Conservation (phyloP, 1,139 yeast genomes). For the Lodderomyces elongisporus region DNA sequence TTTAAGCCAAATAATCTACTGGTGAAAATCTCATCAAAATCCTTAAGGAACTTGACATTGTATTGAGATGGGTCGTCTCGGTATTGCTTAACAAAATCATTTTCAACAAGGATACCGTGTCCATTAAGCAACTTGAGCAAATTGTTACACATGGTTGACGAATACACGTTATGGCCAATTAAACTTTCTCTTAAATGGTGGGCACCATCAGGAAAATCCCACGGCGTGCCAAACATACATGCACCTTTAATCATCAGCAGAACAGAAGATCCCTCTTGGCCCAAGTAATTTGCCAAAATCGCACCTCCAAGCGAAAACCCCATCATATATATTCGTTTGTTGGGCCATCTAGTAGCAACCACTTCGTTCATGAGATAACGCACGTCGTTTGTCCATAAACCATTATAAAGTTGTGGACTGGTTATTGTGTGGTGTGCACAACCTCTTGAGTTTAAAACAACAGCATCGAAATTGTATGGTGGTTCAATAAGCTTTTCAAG, state of each 20-base stretch:
- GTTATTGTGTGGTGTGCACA: slow-evolving; percentile 57
- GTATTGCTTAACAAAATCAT: slow-evolving; percentile 26
- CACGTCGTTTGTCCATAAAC: slow-evolving; percentile 59
- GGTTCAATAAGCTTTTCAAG: slow-evolving; percentile 29
- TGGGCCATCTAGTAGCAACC: slow-evolving; percentile 42
- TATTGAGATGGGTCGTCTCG: slow-evolving; percentile 30
- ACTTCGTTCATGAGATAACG: slow-evolving; percentile 48
- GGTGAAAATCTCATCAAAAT: slow-evolving; percentile 52
- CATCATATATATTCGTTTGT: slow-evolving; percentile 44
- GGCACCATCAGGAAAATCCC: slow-evolving; percentile 52
- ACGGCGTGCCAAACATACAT: slow-evolving; percentile 49
- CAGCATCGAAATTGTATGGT: slow-evolving; percentile 43
- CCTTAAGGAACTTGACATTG: slow-evolving; percentile 27
- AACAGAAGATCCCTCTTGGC: slow-evolving; percentile 41
- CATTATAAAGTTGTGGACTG: slow-evolving; percentile 55
- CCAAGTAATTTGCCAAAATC: slow-evolving; percentile 51
- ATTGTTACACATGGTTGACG: slow-evolving; percentile 51
- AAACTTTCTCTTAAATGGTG: slow-evolving; percentile 35
- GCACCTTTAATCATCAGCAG: slow-evolving; percentile 42
- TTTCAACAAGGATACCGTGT: slow-evolving; percentile 31
- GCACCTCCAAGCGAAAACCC: slow-evolving; percentile 60
- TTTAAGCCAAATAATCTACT: slow-evolving; percentile 51
- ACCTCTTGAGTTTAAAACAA: slow-evolving; percentile 56
- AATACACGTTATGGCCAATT: slow-evolving; percentile 45
- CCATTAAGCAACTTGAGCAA: slow-evolving; percentile 38